These are phyloP conservation scores for Clonostachys sp. DNA, from an alignment of 2,329 filamentous ascomycete species.

Conservation along the genomic window DNA sequence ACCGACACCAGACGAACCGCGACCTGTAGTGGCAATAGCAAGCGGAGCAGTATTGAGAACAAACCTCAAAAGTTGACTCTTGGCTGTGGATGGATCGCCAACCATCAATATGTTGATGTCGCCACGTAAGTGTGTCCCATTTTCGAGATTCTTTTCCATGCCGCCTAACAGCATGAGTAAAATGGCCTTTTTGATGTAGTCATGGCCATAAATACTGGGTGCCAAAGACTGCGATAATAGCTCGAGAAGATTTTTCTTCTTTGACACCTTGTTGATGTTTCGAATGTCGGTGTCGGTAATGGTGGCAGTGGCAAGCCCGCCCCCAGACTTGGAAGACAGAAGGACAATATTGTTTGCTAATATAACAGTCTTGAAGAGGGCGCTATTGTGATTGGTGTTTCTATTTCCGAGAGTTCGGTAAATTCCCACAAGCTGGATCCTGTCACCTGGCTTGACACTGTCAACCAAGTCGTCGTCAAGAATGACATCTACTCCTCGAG, in stretches of 20 bases:
- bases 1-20: constrained; percentile 96
- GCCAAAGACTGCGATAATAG: constrained; percentile 90
- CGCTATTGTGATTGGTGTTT: constrained; percentile 85
- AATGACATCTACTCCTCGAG: constrained; percentile 92
- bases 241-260: constrained; percentile 91
- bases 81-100: constrained; percentile 95
- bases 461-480: constrained; percentile 96
- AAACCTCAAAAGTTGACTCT: constrained; percentile 95
- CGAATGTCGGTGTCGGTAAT: constrained; percentile 97
- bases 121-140: constrained; percentile 94
- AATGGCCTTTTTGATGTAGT: constrained; percentile 97
- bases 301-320: constrained; percentile 82
- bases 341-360: constrained; percentile 94
- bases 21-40: constrained; percentile 94
- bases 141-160: constrained; percentile 97
- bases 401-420: constrained; percentile 92
- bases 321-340: constrained; percentile 92
- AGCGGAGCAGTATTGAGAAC: constrained; percentile 95
- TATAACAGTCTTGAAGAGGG: constrained; percentile 90
- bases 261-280: constrained; percentile 96
- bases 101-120: constrained; percentile 99
- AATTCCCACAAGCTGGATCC: constrained; percentile 94
- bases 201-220: constrained; percentile 94
- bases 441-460: constrained; percentile 88
- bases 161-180: constrained; percentile 91